These are phyloP conservation scores for Fragaria iinumae DNA, from an alignment of 306 rosid species.

Conservation along the genomic window DNA sequence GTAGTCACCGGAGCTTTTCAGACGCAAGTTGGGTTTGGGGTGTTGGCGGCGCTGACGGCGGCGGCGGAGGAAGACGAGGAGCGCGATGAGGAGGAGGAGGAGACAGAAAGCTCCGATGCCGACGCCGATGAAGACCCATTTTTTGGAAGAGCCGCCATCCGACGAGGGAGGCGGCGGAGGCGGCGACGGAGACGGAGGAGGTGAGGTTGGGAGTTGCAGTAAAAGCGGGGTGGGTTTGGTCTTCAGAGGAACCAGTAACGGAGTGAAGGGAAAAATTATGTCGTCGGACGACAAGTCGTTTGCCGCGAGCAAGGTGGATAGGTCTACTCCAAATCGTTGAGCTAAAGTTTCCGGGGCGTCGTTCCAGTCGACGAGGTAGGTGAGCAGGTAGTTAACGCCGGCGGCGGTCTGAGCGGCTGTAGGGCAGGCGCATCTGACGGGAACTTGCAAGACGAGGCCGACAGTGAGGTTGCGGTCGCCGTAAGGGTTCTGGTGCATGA, in stretches of 20 bases:
- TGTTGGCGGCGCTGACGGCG: neutral
- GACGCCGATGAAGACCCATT: slow-evolving; percentile 53
- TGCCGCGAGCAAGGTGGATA: slow-evolving; percentile 36
- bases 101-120: slow-evolving; percentile 34
- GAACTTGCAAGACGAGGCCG: slow-evolving; percentile 33
- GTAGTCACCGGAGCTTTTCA: neutral
- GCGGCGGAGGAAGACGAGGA: slow-evolving; percentile 22
- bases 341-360: slow-evolving; percentile 36
- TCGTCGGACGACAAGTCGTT: slow-evolving; percentile 24
- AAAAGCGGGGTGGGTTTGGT: neutral
- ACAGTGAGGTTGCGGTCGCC: neutral
- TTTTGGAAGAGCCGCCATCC: slow-evolving; percentile 23
- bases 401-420: slow-evolving; percentile 37
- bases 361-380: slow-evolving; percentile 32
- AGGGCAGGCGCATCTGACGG: slow-evolving; percentile 72
- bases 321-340: slow-evolving; percentile 31
- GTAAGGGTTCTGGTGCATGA: slow-evolving; percentile 40
- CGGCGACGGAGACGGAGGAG: slow-evolving; percentile 18
- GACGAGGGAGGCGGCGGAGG: neutral
- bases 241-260: slow-evolving; percentile 47
- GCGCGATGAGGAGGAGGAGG: slow-evolving; percentile 2
- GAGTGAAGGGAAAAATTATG: slow-evolving; percentile 43
- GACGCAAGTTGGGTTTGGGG: neutral
- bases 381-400: slow-evolving; percentile 51
- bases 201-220: neutral